These are phyloP conservation scores for Termitomyces sp. DNA, from an alignment of 768 basidiomycete genomes.

Conservation along the genomic window DNA sequence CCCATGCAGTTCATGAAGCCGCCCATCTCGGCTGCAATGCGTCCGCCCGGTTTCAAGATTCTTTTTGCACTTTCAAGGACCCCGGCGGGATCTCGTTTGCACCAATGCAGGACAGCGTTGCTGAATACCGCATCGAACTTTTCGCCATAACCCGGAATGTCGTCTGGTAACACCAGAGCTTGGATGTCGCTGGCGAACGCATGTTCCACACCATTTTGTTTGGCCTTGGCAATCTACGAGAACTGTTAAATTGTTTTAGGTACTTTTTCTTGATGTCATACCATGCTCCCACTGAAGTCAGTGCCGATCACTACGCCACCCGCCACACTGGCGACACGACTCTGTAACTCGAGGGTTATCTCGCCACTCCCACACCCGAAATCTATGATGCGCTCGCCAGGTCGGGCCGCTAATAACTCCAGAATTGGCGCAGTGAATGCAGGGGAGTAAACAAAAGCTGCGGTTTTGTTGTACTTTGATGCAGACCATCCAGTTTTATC, in stretches of 20 bases:
- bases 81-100: slow-evolving; percentile 65
- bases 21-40: slow-evolving; percentile 76
- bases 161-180: slow-evolving; percentile 33
- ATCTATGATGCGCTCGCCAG: slow-evolving; percentile 71
- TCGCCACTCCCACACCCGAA: slow-evolving; percentile 86
- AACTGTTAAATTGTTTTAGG: not conserved
- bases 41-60: slow-evolving; percentile 65
- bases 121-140: slow-evolving; percentile 77
- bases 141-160: slow-evolving; percentile 25
- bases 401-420: slow-evolving; percentile 53
- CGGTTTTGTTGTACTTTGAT: slow-evolving; percentile 56
- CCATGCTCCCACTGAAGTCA: slow-evolving; percentile 74
- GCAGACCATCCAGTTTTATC: slow-evolving; percentile 52
- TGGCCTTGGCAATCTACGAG: slow-evolving; percentile 51
- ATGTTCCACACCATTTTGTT: slow-evolving; percentile 39
- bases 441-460: slow-evolving; percentile 63
- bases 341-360: slow-evolving; percentile 55
- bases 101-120: slow-evolving; percentile 84
- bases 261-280: slow-evolving; percentile 24
- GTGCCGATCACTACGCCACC: slow-evolving; percentile 59
- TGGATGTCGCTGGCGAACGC: slow-evolving; percentile 57
- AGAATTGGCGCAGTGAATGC: slow-evolving; percentile 54
- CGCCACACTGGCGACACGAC: slow-evolving; percentile 39
- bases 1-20: slow-evolving; percentile 72
- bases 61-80: slow-evolving; percentile 60